Base-by-base conservation (phyloP, 192 early-diverging fungal genomes). In the Chytriomyces confervae region DNA sequence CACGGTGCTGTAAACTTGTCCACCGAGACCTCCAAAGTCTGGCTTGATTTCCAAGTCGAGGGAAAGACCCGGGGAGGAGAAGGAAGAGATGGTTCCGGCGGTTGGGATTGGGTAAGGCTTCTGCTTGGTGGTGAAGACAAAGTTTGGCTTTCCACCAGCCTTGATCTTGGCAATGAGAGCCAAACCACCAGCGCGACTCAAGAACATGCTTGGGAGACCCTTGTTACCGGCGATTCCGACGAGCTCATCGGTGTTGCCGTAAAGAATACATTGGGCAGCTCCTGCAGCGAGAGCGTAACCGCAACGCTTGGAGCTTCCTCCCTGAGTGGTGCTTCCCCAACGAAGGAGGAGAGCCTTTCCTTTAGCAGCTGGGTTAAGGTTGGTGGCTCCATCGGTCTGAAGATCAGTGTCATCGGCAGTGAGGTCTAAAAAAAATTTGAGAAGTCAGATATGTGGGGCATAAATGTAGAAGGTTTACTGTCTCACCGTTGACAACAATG, bases 21-120 rank as follows among this genome's bases (percentile, higher is more conserved):
- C 84, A 62, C 84, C 84, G 48, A 82, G 49, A 23, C 82, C 84
- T 44, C 80, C 81, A 47, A 86, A 18, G 49, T 86, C 78, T 36
- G 84, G 84, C 82, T 93, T 92, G 44, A 90, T 69, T 18, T 88
- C 80, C 60, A 96, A 80, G 66, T 93, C 88, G 45, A 84, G 85
- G 60, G 86, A 90, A 0, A 92, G 89, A 20, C 96, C 96, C 75
- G 88, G 88, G 24, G 91, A 92, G 7, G 92, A 92, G 72, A 93
- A 95, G 48, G 62, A 60, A n/a, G 94, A 94, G 7, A 94, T 79
- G 46, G 82, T 90, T 51, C 89, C 89, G 36, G 87, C 91, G 11
- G 86, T 75, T 1, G 85, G 79, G 67, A 88, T 85, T 13, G 60
- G 69, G 44, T 82, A 75, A 36, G 85, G 78, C 61, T 81, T 82